Conservation (phyloP, 73 alveolate genomes). For the Tetrahymena borealis region DNA sequence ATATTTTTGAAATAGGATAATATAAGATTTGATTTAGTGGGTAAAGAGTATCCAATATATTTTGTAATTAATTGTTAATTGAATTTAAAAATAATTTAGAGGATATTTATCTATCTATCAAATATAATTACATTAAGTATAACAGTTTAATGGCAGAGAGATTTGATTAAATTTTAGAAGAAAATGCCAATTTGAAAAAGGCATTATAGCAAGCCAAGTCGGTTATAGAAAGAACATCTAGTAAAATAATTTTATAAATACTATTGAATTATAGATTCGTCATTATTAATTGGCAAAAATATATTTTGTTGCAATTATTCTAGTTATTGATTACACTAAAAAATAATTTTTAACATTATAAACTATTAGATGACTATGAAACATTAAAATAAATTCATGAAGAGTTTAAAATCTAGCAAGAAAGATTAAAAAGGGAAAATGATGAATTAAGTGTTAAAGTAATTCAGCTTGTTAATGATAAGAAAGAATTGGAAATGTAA, state of each 20-base stretch:
- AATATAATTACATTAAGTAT: neutral
- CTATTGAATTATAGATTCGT: no score
- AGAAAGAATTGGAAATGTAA: conserved; percentile 10
- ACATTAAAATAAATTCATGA: conserved; percentile 15
- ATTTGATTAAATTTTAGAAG: conserved; percentile 24
- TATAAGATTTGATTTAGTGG: no score
- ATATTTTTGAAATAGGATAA: no score
- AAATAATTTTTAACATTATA: no score
- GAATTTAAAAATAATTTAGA: neutral
- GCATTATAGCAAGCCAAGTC: conserved; percentile 24
- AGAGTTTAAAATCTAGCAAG: conserved; percentile 4
- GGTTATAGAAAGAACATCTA: conserved; percentile 20
- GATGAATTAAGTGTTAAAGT: conserved; percentile 5
- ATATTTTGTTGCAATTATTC: no score
- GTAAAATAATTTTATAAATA: no score
- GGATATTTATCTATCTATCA: neutral
- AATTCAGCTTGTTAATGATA: conserved; percentile 1
- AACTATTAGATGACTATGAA: conserved; percentile 37
- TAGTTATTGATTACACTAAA: neutral
- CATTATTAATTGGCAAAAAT: no score
- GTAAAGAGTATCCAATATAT: no score
- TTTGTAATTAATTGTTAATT: no score
- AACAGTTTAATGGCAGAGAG: neutral
- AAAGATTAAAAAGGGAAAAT: conserved; percentile 10
- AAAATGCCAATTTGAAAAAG: conserved; percentile 28